phyloP scores from a whole-genome alignment of 768 basidiomycete species.

The Dacryopinax spathularia region DNA sequence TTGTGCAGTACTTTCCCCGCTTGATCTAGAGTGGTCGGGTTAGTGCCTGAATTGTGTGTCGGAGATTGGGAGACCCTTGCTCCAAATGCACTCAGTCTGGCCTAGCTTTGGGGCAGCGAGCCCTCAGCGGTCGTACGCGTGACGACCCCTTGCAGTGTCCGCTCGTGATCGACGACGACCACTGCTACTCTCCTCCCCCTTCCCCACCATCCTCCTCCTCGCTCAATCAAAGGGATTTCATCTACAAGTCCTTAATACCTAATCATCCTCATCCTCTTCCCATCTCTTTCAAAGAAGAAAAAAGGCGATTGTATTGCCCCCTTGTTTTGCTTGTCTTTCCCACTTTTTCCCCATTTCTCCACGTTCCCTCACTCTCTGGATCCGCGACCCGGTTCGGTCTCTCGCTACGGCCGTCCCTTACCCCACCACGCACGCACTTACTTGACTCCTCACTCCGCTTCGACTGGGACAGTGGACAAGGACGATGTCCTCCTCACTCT shows the following conservation, averaged over 20 bases:
- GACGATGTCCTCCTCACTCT: slow-evolving; percentile 1
- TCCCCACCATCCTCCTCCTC: neutral
- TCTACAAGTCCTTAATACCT: slow-evolving; percentile 4
- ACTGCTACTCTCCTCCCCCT: too few relatives aligned
- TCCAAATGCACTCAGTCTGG: too few relatives aligned
- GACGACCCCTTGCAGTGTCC: neutral
- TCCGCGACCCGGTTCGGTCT: too few relatives aligned
- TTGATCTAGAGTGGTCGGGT: neutral
- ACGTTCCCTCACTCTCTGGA: slow-evolving; percentile 4
- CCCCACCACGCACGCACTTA: slow-evolving; percentile 1
- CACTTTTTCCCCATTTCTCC: neutral
- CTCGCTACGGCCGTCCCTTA: too few relatives aligned
- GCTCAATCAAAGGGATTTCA: neutral
- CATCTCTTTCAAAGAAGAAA: neutral
- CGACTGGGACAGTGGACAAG: too few relatives aligned
- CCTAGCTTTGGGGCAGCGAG: too few relatives aligned
- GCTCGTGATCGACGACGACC: slow-evolving; percentile 5
- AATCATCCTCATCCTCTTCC: neutral
- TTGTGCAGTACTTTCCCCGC: neutral
- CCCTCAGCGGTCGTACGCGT: slow-evolving; percentile 1
- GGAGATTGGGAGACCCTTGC: neutral
- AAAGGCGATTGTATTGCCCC: slow-evolving; percentile 4
- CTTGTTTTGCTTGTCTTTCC: neutral
- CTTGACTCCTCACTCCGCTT: too few relatives aligned
- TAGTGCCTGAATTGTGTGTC: neutral